A percentile compares a stretch with the other conserved stretches of the same genome.
These are phyloP conservation scores for Crepidotus variabilis DNA, from an alignment of 768 basidiomycete species.

Conservation along the genomic window DNA sequence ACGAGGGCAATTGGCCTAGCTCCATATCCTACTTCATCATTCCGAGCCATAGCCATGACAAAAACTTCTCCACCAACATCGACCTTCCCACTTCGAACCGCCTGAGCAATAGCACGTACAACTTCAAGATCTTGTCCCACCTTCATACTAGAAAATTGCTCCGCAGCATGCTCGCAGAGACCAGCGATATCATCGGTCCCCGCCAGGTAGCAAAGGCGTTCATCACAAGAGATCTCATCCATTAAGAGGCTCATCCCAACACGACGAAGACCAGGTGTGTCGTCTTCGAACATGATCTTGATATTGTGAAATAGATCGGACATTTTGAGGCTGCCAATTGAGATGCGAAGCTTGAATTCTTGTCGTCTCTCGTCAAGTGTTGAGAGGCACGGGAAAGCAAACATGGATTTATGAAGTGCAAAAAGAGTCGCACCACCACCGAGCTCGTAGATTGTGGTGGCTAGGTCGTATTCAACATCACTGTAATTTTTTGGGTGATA, in stretches of 20 bases:
- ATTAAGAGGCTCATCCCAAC: slow-evolving; percentile 16
- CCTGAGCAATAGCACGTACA: slow-evolving; percentile 10
- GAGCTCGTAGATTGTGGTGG: slow-evolving; percentile 20
- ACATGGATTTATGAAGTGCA: slow-evolving; percentile 21
- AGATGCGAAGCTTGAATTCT: slow-evolving; percentile 12
- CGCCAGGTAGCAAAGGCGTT: slow-evolving; percentile 18
- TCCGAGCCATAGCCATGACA: slow-evolving; percentile 20
- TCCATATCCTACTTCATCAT: slow-evolving; percentile 14
- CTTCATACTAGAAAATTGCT: slow-evolving; percentile 7
- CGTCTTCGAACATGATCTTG: slow-evolving; percentile 14
- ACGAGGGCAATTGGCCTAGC: slow-evolving; percentile 17
- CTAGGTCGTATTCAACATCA: slow-evolving; percentile 20
- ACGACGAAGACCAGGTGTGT: slow-evolving; percentile 2
- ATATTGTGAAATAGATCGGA: slow-evolving; percentile 24
- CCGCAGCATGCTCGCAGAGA: slow-evolving; percentile 21
- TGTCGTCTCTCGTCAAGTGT: slow-evolving; percentile 14
- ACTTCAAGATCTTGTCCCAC: slow-evolving; percentile 15
- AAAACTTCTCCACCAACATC: slow-evolving; percentile 26
- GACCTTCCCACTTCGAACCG: slow-evolving; percentile 15
- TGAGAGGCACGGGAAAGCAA: slow-evolving; percentile 17
- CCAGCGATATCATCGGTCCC: slow-evolving; percentile 20
- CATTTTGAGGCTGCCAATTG: slow-evolving; percentile 7
- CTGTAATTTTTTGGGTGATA: slow-evolving; percentile 18
- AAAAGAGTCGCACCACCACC: slow-evolving; percentile 25
- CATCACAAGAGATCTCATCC: slow-evolving; percentile 24